Conservation (phyloP, 1,284 basidiomycete genomes). For the Tilletia setariae region DNA sequence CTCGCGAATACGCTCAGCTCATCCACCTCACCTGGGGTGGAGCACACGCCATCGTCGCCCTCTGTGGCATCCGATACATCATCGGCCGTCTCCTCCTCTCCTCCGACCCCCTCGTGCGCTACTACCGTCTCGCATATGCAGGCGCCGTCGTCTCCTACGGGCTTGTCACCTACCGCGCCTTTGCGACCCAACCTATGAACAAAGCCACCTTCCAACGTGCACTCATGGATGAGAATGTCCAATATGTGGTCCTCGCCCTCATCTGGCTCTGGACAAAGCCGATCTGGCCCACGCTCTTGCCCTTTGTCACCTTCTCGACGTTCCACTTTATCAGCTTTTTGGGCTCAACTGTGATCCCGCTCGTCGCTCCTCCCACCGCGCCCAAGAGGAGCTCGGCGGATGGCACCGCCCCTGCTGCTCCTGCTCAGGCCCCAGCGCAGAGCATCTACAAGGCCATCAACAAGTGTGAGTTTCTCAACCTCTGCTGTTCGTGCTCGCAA, state of each 20-base stretch:
- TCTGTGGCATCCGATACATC: slow-evolving; percentile 50
- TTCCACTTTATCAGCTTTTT: slow-evolving; percentile 53
- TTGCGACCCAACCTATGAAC: slow-evolving; percentile 49
- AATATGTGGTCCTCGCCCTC: slow-evolving; percentile 52
- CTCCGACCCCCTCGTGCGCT: slow-evolving; percentile 38
- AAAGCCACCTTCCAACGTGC: slow-evolving; percentile 53
- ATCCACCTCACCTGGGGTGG: slow-evolving; percentile 53
- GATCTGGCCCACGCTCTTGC: slow-evolving; percentile 53
- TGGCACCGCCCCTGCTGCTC: slow-evolving; percentile 18
- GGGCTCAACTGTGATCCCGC: slow-evolving; percentile 44
- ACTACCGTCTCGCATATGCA: slow-evolving; percentile 49
- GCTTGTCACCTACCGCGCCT: slow-evolving; percentile 54
- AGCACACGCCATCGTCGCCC: slow-evolving; percentile 52
- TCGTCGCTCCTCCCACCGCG: slow-evolving; percentile 34
- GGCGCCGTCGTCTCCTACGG: slow-evolving; percentile 54
- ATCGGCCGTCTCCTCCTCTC: slow-evolving; percentile 36
- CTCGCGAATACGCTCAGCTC: slow-evolving; percentile 9
- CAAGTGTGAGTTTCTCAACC: slow-evolving; percentile 26
- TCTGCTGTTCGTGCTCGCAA: not conserved
- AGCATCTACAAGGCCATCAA: slow-evolving; percentile 47
- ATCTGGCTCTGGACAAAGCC: slow-evolving; percentile 54
- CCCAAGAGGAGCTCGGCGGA: slow-evolving; percentile 19
- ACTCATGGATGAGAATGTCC: slow-evolving; percentile 54
- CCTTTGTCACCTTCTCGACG: slow-evolving; percentile 53
- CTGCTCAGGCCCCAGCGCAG: slow-evolving; percentile 36